A percentile compares a stretch with the other conserved stretches of the same genome.
phyloP scores from a whole-genome alignment of 2,329 filamentous ascomycete species.

The Fusarium staphyleae region DNA sequence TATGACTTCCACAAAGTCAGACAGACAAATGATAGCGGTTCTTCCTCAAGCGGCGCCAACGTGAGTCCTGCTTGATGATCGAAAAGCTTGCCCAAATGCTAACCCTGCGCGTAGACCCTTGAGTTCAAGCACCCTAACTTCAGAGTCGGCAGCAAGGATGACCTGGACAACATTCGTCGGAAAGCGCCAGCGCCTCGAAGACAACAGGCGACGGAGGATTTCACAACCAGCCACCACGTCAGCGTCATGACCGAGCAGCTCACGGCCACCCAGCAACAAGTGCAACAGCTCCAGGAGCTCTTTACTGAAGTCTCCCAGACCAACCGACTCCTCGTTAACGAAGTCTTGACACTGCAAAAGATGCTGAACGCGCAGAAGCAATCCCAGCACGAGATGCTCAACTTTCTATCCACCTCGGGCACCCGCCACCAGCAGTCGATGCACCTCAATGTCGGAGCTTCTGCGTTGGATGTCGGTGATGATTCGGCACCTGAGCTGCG shows the following conservation, averaged over 20 bases:
- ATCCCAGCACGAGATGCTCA: constrained; percentile 64
- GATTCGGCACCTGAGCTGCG: constrained; percentile 61
- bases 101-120: constrained; percentile 52
- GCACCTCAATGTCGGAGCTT: constrained; percentile 47
- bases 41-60: constrained; percentile 48
- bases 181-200: constrained; percentile 95
- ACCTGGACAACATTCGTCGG: constrained; percentile 92
- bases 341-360: constrained; percentile 67
- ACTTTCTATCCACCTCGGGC: constrained; percentile 57
- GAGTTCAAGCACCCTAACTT: constrained; percentile 99
- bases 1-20: constrained; percentile 99
- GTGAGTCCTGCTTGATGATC: constrained; percentile 36
- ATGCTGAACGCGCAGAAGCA: constrained; percentile 65
- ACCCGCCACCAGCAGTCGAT: constrained; percentile 48
- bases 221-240: constrained; percentile 84
- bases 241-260: constrained; percentile 88
- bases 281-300: constrained; percentile 84
- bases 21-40: constrained; percentile 49
- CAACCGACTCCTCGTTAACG: constrained; percentile 68
- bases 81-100: constrained; percentile 2
- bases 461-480: constrained; percentile 53
- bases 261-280: constrained; percentile 88
- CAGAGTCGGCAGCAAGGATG: constrained; percentile 93
- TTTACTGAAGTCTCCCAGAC: constrained; percentile 77
- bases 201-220: constrained; percentile 69